Base-by-base conservation (phyloP, 148 eudicot species). In the Rhododendron ferrugineum region DNA sequence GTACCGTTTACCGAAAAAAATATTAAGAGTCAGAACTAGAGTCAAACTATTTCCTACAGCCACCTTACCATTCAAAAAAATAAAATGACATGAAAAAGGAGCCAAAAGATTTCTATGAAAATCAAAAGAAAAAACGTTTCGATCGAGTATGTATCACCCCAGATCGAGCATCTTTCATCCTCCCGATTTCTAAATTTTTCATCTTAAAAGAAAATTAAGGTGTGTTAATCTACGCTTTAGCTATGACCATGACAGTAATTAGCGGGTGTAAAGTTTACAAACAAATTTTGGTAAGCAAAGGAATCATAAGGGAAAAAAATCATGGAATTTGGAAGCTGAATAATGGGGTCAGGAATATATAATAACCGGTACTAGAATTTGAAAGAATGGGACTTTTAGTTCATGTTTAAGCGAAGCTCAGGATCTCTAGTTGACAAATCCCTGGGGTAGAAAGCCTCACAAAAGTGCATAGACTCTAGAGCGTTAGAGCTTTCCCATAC, bases 11-110 rank as follows among this genome's bases (percentile, higher is more conserved):
- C 36, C 36, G 1, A 34, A 34, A 34, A 34, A 34, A 82, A 87
- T 64, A 37, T 84, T 74, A 77, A 78, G 44, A 44, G 4, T 18
- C 46, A 85, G 82, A 72, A 86, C 28, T 72, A 74, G 42, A 86
- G 85, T 87, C 83, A 86, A 75, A 70, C 82, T 23, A 79, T 20
- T 66, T 30, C 15, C 37, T 30, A 68, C 62, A 15, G 58, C 75
- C 15, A 36, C 42, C 50, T 54, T 62, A 77, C 30, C 60, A 76
- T 47, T 77, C 36, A 66, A 44, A 82, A 68, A 80, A 66, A 79
- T 62, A 28, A 26, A 50, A 36, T 54, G 30, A 26, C 60, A 42
- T 36, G 44, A 50, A 50, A 73, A 76, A n/a, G 28, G 66, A 46
- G 49, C 79, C n/a, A 22, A 36, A 80, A 80, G 47, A 74, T 70